These are phyloP conservation scores for Candida rishiriensis DNA, from an alignment of 805 yeast genomes.

Conservation along the genomic window DNA sequence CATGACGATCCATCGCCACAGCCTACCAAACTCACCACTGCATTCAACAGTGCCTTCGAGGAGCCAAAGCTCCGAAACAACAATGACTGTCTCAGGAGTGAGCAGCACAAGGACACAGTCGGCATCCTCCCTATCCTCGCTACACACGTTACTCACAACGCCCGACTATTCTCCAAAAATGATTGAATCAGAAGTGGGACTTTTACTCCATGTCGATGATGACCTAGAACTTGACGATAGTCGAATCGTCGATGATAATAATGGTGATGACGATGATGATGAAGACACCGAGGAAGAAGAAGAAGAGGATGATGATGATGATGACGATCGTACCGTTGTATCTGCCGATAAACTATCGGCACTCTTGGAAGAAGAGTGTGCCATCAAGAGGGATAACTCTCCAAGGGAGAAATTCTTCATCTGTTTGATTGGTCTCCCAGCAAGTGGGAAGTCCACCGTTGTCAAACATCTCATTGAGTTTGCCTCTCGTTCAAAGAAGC, in stretches of 20 bases:
- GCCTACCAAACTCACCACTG: constrained; percentile 3
- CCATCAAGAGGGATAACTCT: not conserved
- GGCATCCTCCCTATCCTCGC: constrained; percentile 17
- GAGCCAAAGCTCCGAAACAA: constrained; percentile 1
- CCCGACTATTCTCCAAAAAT: constrained; percentile 29
- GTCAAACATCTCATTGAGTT: constrained; percentile 25
- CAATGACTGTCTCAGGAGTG: not conserved
- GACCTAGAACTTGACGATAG: constrained; percentile 17
- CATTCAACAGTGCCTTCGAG: constrained; percentile 2
- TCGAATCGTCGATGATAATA: constrained; percentile 11
- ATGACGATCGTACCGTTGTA: too few relatives aligned
- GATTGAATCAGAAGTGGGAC: constrained; percentile 27
- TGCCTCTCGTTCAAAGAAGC: constrained; percentile 10
- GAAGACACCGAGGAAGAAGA: constrained; percentile 5
- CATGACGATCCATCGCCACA: constrained; percentile 23
- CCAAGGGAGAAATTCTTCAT: constrained; percentile 26
- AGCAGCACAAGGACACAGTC: constrained; percentile 13
- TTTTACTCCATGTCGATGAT: constrained; percentile 19
- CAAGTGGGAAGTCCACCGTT: constrained; percentile 77
- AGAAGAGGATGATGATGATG: not conserved
- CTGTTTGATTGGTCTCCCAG: constrained; percentile 77
- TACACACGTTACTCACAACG: constrained; percentile 22
- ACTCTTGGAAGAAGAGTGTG: not conserved
- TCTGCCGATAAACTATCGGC: too few relatives aligned
- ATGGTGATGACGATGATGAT: constrained; percentile 5